Conservation (phyloP, 2,329 filamentous ascomycete genomes). For the Ophiostoma ips region DNA sequence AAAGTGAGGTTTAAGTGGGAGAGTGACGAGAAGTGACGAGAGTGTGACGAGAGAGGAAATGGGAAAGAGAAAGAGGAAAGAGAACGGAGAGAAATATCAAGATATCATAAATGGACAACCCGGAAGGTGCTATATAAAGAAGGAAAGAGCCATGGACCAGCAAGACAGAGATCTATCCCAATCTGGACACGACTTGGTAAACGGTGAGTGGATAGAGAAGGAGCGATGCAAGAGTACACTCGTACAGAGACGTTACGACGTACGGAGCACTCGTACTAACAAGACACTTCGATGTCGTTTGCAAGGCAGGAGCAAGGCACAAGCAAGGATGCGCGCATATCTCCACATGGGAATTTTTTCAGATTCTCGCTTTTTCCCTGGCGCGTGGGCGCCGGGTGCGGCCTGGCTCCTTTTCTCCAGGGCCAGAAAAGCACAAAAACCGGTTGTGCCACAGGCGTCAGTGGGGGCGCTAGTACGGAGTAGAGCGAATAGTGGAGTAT, state of each 20-base stretch:
- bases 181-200: too few species aligned
- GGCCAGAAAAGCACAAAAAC: conserved; percentile 1
- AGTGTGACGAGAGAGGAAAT: background rate
- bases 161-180: too few species aligned
- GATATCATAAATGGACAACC: too few species aligned
- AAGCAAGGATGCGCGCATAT: background rate
- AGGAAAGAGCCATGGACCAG: background rate
- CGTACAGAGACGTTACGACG: background rate
- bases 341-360: background rate
- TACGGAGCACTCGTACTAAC: background rate
- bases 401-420: background rate
- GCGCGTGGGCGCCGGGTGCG: background rate
- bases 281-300: background rate
- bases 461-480: conserved; percentile 4
- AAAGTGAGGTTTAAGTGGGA: background rate
- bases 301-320: background rate
- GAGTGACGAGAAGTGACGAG: background rate
- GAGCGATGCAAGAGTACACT: background rate
- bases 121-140: background rate
- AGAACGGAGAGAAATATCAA: too few species aligned
- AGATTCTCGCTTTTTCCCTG: background rate
- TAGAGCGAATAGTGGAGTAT: too few species aligned
- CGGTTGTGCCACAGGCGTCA: conserved; percentile 4
- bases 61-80: background rate
- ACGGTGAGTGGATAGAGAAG: background rate